Base-by-base conservation (phyloP, 1,284 basidiomycete genomes). In the Tausonia pullulans region DNA sequence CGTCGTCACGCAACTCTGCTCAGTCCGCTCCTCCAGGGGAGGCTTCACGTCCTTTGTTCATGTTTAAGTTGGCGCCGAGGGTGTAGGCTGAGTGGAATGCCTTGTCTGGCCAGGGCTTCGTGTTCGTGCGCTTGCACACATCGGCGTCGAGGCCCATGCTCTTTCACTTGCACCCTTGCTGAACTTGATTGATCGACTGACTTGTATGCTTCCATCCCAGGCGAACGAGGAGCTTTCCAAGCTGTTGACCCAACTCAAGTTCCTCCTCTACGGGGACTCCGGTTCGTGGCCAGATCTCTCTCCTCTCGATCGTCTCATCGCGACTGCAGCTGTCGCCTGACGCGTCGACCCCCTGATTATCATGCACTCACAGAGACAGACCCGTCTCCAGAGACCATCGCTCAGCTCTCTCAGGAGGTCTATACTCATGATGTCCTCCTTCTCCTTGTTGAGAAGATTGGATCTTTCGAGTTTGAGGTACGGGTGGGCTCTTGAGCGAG, bases 331-430 rank as follows among this genome's bases (percentile, higher is more conserved):
- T 66, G 51, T 54, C 43, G 64, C 6, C 10, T 41, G 13, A 8
- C 46, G 68, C 68, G 43, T 62, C 62, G 60, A 63, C 63, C 51
- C 58, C 44, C 39, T 39, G 49, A 58, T 54, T 16, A 7, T 13
- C 14, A 27, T 27, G 27, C 9, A 11, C 16, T 39, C 41, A 16
- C 63, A 66, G 73, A 74, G 48, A 68, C 72, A 84, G 90, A 93
- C 69, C 87, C 88, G 9, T 80, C 88, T 5, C 88, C 91, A 1
- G 91, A 94, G 72, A 80, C 89, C 43, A 82, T 94, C 51, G 91
- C 92, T 2, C 92, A 97, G 74, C 84, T 98, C 14, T 89, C 95
- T 0, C 92, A 97, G 74, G 95, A 98, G 74, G 89, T 92, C 5
- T 98, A 98, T 78, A 86, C 85, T 67, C 87, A 87, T 64, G 91